Percentiles rank a stretch among this genome's conserved stretches.
Evolutionary conservation across 169 alveolate genomes (phyloP).

Genomic region (Babesia bigemina): DNA sequence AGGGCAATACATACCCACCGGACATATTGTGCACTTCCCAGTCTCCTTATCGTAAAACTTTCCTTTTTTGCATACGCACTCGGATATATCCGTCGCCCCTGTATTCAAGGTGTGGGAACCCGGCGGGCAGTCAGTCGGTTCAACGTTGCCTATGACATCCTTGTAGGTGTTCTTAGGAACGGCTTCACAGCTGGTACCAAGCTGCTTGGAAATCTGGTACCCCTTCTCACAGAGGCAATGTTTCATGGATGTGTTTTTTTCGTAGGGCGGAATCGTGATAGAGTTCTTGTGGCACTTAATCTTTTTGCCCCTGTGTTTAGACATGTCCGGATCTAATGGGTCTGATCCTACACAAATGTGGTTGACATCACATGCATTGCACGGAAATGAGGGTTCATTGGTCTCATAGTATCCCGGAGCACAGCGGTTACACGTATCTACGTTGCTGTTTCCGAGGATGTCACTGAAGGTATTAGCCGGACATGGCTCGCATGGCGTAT

Average conservation of each 20-base stretch:
- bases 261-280: conserved; percentile 73
- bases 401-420: conserved; percentile 76
- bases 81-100: conserved; percentile 67
- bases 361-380: conserved; percentile 75
- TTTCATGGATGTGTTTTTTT: conserved; percentile 51
- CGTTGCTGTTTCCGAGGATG: conserved; percentile 21
- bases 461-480: conserved; percentile 66
- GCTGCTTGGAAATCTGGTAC: conserved; percentile 36
- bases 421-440: conserved; percentile 72
- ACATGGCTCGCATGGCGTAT: conserved; percentile 35
- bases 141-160: conserved; percentile 72
- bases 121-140: conserved; percentile 73
- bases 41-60: conserved; percentile 36
- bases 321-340: conserved; percentile 53
- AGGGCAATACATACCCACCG: conserved; percentile 78
- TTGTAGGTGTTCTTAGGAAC: conserved; percentile 70
- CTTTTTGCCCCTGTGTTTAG: conserved; percentile 70
- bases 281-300: conserved; percentile 74
- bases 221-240: conserved; percentile 78
- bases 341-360: conserved; percentile 83
- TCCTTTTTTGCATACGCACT: conserved; percentile 72
- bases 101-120: conserved; percentile 74
- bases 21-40: conserved; percentile 71
- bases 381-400: conserved; percentile 51
- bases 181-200: conserved; percentile 57